Conservation (phyloP, 768 basidiomycete species). For the Termitomyces sp. region DNA sequence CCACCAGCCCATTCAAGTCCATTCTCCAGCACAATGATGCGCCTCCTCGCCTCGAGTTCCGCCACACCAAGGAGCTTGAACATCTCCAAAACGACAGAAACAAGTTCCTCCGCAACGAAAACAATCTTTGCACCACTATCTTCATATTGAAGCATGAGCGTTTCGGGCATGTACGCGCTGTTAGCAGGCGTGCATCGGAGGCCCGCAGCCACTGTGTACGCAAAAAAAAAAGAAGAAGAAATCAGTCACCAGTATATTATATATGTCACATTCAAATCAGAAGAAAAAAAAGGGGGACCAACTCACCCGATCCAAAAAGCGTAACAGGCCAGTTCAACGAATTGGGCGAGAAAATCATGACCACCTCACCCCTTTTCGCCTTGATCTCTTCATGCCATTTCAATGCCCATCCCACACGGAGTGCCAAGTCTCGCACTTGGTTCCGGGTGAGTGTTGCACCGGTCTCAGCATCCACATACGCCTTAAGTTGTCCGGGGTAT, state of each 20-base stretch:
- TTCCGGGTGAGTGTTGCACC: constrained; percentile 55
- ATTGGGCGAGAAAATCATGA: constrained; percentile 71
- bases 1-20: constrained; percentile 45
- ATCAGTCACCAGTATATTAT: not conserved
- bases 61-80: constrained; percentile 48
- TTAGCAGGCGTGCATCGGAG: constrained; percentile 74
- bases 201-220: constrained; percentile 53
- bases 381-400: constrained; percentile 34
- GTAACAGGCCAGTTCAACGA: constrained; percentile 50
- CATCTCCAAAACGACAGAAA: constrained; percentile 54
- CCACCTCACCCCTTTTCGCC: constrained; percentile 49
- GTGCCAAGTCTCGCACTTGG: constrained; percentile 48
- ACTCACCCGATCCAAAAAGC: constrained; percentile 42
- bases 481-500: constrained; percentile 41
- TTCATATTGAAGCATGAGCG: constrained; percentile 68
- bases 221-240: not conserved
- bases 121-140: constrained; percentile 65
- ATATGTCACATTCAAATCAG: not conserved
- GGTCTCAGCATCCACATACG: constrained; percentile 66
- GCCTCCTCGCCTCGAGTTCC: constrained; percentile 42
- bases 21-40: constrained; percentile 55
- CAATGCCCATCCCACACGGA: constrained; percentile 62
- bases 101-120: constrained; percentile 60
- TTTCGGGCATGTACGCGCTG: constrained; percentile 60
- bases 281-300: not conserved